Evolutionary conservation across 345 rosid genomes (phyloP), one percentile per base, ranked within the genome.

Genomic region (Moringa oleifera): DNA sequence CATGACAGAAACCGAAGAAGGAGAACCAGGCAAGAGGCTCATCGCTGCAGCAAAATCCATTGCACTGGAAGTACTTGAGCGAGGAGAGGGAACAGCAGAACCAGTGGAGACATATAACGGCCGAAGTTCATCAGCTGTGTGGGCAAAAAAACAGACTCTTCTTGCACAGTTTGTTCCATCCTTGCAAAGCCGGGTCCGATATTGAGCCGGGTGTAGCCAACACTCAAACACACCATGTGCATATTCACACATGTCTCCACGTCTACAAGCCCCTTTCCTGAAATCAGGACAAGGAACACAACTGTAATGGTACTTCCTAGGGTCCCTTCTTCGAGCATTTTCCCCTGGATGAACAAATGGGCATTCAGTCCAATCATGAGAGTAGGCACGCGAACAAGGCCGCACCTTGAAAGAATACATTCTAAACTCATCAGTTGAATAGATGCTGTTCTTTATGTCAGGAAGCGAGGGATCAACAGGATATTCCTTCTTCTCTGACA

Each of bases 341-440:
- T 93, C 98, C 6, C 98, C 98, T 0, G 98, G 98, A 57, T 93
- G 98, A 55, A 90, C 98, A 75, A 93, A 93, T 7, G 98, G 98
- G 61, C 98, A 93, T 77, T 93, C 98, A 0, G 98, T 93, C 98
- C 98, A 93, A 69, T 93, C 98, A 68, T 93, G 98, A 4, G 98
- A 93, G 60, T 93, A 93, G 0, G 98, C 97, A 24, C 98, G 88
- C 0, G 97, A 90, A 76, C 98, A 93, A 15, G 98, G 97, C 21
- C 98, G 66, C 20, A 93, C 90, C 76, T 93, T 93, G 72, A 93
- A 93, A 0, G 96, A 93, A 68, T 90, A 93, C 98, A 93, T 93
- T 51, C 98, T 77, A 63, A 93, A 93, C 71, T 93, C 98, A 70
- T 93, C 98, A 0, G 97, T 86, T 0, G 97, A 81, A 58, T 86